Evolutionary conservation across 169 alveolate species (phyloP).

Genomic region (Eimeria necatrix): DNA sequence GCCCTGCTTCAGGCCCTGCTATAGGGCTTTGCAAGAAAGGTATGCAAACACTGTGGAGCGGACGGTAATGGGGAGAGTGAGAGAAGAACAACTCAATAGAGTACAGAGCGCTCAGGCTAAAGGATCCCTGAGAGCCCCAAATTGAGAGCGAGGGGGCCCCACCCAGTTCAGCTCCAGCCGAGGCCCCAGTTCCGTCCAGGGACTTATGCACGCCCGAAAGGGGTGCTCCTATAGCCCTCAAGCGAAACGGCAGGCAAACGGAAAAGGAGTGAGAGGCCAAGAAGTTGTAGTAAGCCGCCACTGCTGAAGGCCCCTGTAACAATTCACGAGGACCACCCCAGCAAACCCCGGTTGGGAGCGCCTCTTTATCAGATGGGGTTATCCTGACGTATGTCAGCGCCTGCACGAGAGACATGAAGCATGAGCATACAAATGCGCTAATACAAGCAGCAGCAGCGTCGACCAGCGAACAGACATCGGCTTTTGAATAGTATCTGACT

Average conservation of each 20-base stretch:
- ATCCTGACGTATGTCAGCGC: conserved; percentile 4
- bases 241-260: conserved; percentile 63
- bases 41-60: conserved; percentile 60
- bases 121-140: background rate
- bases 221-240: conserved; percentile 17
- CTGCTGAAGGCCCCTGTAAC: background rate
- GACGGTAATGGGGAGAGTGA: conserved; percentile 33
- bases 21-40: conserved; percentile 57
- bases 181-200: background rate
- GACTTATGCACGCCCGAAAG: background rate
- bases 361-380: background rate
- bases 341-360: background rate
- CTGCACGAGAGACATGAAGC: background rate
- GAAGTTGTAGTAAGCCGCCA: conserved; percentile 24
- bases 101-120: conserved; percentile 26
- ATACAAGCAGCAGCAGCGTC: background rate
- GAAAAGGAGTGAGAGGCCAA: conserved; percentile 53
- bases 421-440: background rate
- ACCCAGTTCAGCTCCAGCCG: background rate
- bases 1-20: background rate
- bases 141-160: background rate
- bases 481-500: too few species aligned
- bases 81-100: conserved; percentile 64
- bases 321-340: background rate
- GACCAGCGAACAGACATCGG: too few species aligned